Conservation (phyloP, 1,139 yeast species). For the Kodamaea ohmeri region DNA sequence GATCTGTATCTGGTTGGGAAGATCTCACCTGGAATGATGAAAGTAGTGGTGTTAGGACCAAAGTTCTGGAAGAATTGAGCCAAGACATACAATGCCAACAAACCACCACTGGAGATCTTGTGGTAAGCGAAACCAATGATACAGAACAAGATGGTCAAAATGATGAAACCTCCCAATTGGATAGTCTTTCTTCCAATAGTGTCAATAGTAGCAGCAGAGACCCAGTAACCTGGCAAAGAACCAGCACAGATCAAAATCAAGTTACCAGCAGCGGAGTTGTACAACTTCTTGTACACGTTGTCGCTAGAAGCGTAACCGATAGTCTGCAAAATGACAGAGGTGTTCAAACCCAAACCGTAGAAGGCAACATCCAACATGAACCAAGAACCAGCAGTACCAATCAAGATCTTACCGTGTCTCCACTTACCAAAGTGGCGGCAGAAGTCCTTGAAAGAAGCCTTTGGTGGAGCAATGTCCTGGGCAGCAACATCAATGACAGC, state of each 20-base stretch:
- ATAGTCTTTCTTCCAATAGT: conserved; percentile 77
- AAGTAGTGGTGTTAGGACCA: conserved; percentile 96
- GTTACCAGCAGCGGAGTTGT: conserved; percentile 84
- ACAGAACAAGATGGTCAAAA: conserved; percentile 68
- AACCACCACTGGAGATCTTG: conserved; percentile 59
- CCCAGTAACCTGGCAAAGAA: conserved; percentile 90
- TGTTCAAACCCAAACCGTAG: conserved; percentile 83
- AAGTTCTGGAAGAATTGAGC: conserved; percentile 85
- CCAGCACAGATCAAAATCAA: conserved; percentile 89
- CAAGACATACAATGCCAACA: conserved; percentile 70
- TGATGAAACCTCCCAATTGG: conserved; percentile 69
- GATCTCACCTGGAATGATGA: conserved; percentile 92
- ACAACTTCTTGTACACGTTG: conserved; percentile 61
- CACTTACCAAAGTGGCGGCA: conserved; percentile 75
- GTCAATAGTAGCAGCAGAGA: conserved; percentile 72
- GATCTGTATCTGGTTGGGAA: conserved; percentile 98
- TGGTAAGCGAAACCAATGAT: conserved; percentile 78
- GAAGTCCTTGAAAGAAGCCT: conserved; percentile 62
- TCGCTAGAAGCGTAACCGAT: conserved; percentile 63
- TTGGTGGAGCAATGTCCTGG: conserved; percentile 49
- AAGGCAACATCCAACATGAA: conserved; percentile 93
- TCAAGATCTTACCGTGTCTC: conserved; percentile 78
- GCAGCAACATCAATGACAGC: conserved; percentile 51
- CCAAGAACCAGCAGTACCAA: conserved; percentile 98
- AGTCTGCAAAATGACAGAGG: conserved; percentile 77